Base-by-base conservation (phyloP, 208 protist genomes). In the Strigomonas culicis region DNA sequence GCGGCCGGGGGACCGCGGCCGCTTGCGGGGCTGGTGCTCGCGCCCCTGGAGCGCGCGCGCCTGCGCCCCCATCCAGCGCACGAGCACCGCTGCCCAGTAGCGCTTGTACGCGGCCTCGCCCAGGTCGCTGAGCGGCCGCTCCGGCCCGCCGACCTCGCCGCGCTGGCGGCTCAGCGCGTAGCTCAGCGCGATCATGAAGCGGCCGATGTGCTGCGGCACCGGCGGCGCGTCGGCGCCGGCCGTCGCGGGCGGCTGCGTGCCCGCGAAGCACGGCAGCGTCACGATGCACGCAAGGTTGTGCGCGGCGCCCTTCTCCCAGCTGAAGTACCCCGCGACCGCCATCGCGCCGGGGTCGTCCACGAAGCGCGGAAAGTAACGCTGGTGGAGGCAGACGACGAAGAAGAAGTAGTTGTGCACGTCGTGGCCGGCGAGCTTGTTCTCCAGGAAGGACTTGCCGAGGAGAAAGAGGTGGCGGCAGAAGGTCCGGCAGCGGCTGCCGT, bases 211-310 rank as follows among this genome's bases (percentile, higher is more conserved):
- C 49, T 46, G 74, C 17, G 69, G 64, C 44, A 74, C 57, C 4
- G 32, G 10, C 4, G 32, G n/a, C 1, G n/a, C 30, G 28, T 2
- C 34, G 2, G 28, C 34, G 25, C 30, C 49, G 13, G 22, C 34
- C 19, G 2, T 4, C 2, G 30, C 41, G 15, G 21, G 34, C 10
- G 4, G 32, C 43, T 24, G 64, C 4, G 34, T 69, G 51, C 61
- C 77, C 22, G 70, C 78, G 68, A 94, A 93, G 41, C 92, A 98
- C n/a, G 99, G 99, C 49, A 99, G 70, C 6, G 96, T 99, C 24
- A 99, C 69, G 70, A 99, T 99, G 82, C 99, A 99, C 6, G 98
- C 98, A 0, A 99, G 74, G 74, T 99, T 99, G 75, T 98, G 98
- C 39, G 98, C 93, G 19, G 88, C 72, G 15, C 90, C 94, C 72